Conservation (phyloP, 345 rosid species). For the Mercurialis annua region DNA sequence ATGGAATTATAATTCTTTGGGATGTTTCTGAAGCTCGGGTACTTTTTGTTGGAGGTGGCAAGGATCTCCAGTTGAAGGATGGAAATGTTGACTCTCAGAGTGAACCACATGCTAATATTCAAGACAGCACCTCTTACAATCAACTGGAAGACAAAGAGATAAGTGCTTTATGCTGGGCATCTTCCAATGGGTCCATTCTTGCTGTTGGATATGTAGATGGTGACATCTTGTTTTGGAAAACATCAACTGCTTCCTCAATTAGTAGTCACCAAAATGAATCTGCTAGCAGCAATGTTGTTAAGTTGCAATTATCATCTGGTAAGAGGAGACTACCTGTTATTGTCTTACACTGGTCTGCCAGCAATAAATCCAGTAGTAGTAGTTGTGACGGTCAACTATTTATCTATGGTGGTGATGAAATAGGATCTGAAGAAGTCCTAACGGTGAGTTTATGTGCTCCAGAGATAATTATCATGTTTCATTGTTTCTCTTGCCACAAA, state of each 20-base stretch:
- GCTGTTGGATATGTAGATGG: slow-evolving; percentile 92
- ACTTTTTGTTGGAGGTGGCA: slow-evolving; percentile 55
- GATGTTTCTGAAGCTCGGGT: slow-evolving; percentile 66
- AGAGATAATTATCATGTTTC: background rate
- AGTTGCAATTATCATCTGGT: slow-evolving; percentile 65
- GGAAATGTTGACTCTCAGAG: slow-evolving; percentile 33
- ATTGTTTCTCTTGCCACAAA: background rate
- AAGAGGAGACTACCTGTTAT: slow-evolving; percentile 77
- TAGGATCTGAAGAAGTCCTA: slow-evolving; percentile 81
- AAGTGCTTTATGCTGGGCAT: slow-evolving; percentile 86
- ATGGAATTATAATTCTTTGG: slow-evolving; percentile 81
- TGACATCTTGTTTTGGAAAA: slow-evolving; percentile 77
- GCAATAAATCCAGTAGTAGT: slow-evolving; percentile 38
- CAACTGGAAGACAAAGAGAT: slow-evolving; percentile 68
- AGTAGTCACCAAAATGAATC: slow-evolving; percentile 36
- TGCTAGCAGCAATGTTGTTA: slow-evolving; percentile 51
- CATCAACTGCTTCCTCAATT: slow-evolving; percentile 31
- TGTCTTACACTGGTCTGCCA: slow-evolving; percentile 59
- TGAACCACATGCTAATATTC: slow-evolving; percentile 24
- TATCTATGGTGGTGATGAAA: slow-evolving; percentile 80
- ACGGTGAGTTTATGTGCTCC: slow-evolving; percentile 44
- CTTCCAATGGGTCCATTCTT: slow-evolving; percentile 70
- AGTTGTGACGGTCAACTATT: slow-evolving; percentile 60
- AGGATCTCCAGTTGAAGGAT: slow-evolving; percentile 60
- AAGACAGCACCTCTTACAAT: slow-evolving; percentile 32